A percentile compares a stretch with the other conserved stretches of the same genome.
These are phyloP conservation scores for Suhomyces sp. DNA, from an alignment of 805 yeast species.

Conservation along the genomic window DNA sequence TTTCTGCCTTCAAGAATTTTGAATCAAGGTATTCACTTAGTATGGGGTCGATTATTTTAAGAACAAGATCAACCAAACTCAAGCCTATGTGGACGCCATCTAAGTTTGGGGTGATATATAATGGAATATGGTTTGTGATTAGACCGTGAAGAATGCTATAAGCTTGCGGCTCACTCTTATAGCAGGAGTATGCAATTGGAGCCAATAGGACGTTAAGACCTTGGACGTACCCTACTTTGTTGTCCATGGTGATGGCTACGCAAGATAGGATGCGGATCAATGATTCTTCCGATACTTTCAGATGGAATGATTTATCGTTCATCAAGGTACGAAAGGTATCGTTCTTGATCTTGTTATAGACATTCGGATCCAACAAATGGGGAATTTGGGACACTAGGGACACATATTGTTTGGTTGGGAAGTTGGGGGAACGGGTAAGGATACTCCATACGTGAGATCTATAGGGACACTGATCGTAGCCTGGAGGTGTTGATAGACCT, in stretches of 20 bases:
- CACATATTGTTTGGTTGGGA: conserved; percentile 55
- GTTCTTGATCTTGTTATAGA: conserved; percentile 70
- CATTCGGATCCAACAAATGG: conserved; percentile 38
- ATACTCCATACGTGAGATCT: conserved; percentile 81
- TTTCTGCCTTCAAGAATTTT: conserved; percentile 74
- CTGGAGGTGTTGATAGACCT: conserved; percentile 41
- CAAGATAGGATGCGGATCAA: conserved; percentile 69
- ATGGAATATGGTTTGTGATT: conserved; percentile 65
- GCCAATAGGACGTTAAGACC: conserved; percentile 88
- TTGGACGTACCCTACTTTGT: conserved; percentile 66
- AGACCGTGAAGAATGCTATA: conserved; percentile 67
- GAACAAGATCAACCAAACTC: conserved; percentile 67
- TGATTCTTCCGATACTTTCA: conserved; percentile 66
- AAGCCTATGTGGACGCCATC: conserved; percentile 82
- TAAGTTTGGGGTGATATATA: conserved; percentile 72
- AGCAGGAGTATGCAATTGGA: conserved; percentile 70
- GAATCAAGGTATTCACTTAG: conserved; percentile 58
- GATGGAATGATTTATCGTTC: conserved; percentile 64
- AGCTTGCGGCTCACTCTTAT: conserved; percentile 81
- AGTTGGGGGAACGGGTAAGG: conserved; percentile 60
- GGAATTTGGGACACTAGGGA: conserved; percentile 53
- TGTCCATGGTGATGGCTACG: conserved; percentile 51
- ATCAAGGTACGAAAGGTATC: conserved; percentile 85
- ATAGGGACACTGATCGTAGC: conserved; percentile 60
- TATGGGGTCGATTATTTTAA: conserved; percentile 71